Percentiles rank a stretch among this genome's conserved stretches.
Evolutionary conservation across 306 rosid species (phyloP).

Genomic region (Rosa persica): DNA sequence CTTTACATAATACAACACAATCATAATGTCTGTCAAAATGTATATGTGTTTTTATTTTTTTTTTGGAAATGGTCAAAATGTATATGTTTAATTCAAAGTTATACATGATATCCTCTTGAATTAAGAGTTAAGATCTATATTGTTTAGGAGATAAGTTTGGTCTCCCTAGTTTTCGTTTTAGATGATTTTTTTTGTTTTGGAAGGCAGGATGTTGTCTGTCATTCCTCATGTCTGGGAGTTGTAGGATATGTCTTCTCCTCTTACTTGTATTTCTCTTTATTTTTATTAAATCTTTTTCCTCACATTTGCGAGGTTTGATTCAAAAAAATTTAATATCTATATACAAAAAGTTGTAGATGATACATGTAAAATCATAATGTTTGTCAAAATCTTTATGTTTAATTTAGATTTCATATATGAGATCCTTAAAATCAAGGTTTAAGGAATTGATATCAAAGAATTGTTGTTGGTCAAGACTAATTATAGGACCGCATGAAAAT

Average conservation of each 20-base stretch:
- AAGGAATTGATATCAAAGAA: neutral
- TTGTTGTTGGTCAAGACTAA: constrained; percentile 11
- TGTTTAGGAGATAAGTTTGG: no score
- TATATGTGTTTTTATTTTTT: neutral
- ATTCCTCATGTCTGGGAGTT: no score
- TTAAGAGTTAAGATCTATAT: neutral
- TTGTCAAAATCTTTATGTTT: neutral
- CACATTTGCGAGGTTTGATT: no score
- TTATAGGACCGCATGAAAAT: constrained; percentile 8
- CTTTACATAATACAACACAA: neutral
- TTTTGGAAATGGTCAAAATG: neutral
- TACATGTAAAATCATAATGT: neutral
- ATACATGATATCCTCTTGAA: neutral
- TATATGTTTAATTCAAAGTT: neutral
- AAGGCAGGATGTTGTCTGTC: no score
- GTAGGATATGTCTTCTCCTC: no score
- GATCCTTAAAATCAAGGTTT: constrained; percentile 1
- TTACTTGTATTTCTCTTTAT: no score
- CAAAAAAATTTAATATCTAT: no score
- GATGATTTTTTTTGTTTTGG: no score
- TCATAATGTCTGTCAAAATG: neutral
- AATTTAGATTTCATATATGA: neutral
- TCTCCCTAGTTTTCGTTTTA: no score
- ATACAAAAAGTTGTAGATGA: neutral
- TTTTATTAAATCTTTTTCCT: no score